phyloP scores from a whole-genome alignment of 208 protist species.

The Leishmania major region DNA sequence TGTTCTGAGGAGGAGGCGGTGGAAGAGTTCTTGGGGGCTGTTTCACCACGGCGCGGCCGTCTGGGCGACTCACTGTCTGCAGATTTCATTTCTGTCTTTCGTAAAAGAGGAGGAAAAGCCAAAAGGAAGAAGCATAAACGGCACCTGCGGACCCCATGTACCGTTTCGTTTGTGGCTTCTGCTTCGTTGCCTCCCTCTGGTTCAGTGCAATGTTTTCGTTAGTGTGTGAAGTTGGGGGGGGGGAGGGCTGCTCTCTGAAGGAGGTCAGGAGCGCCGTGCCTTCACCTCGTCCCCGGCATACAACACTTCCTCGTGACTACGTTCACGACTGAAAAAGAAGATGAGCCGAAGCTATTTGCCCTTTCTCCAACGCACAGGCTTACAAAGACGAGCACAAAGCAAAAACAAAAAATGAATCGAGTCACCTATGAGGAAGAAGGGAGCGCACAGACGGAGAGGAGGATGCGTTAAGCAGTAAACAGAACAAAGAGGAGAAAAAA shows the following conservation, averaged over 20 bases:
- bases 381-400: neutral
- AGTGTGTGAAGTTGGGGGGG: no score
- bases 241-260: neutral
- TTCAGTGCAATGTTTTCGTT: neutral
- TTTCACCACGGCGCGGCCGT: no score
- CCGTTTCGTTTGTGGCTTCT: neutral
- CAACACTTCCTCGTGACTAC: neutral
- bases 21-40: no score
- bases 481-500: neutral
- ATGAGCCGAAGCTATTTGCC: neutral
- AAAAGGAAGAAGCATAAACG: neutral
- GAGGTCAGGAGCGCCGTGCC: neutral
- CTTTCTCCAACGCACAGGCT: neutral
- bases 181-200: neutral
- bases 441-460: neutral
- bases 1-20: no score
- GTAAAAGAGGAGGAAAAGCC: neutral
- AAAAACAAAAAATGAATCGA: neutral
- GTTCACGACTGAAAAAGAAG: neutral
- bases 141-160: no score
- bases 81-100: neutral
- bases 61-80: neutral
- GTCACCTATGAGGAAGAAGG: neutral
- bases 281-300: neutral
- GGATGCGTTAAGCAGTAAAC: neutral